Evolutionary conservation across 192 early-diverging fungal genomes (phyloP).

Genomic region (Coemansia sp.): DNA sequence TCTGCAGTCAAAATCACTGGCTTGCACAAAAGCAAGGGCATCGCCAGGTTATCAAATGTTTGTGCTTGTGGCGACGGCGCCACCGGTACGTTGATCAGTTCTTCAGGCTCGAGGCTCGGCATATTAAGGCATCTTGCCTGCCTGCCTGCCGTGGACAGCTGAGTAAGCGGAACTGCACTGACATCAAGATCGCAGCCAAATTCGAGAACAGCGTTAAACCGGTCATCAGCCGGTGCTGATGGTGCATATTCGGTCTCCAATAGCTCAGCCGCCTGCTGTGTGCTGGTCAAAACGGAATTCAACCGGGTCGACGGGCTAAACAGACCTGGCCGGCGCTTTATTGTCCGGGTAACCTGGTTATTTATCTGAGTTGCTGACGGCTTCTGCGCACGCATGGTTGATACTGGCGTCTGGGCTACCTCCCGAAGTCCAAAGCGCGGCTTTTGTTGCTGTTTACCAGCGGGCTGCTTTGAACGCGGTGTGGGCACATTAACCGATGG

Average conservation of each 20-base stretch:
- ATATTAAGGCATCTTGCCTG: constrained; percentile 11
- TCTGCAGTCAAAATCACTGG: too few species aligned
- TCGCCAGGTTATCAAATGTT: too few species aligned
- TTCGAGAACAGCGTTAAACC: constrained; percentile 15
- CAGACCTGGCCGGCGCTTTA: constrained; percentile 24
- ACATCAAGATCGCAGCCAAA: constrained; percentile 41
- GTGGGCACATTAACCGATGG: constrained; percentile 17
- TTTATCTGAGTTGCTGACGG: not conserved
- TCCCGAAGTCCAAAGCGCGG: constrained; percentile 24
- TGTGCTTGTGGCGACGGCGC: too few species aligned
- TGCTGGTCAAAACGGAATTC: not conserved
- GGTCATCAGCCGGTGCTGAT: not conserved
- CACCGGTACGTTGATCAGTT: too few species aligned
- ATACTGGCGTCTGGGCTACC: constrained; percentile 20
- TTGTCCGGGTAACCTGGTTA: constrained; percentile 16
- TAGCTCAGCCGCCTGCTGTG: not conserved
- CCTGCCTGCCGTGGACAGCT: constrained; percentile 7
- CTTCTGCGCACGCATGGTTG: not conserved
- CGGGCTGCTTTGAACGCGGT: constrained; percentile 14
- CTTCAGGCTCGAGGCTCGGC: constrained; percentile 21
- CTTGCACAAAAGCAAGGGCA: too few species aligned
- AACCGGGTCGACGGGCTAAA: constrained; percentile 7
- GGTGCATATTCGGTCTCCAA: constrained; percentile 45
- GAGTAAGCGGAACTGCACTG: constrained; percentile 28
- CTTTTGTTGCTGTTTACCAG: constrained; percentile 11